phyloP scores from a whole-genome alignment of 2,329 filamentous ascomycete genomes.

The Colletotrichum liriopes region DNA sequence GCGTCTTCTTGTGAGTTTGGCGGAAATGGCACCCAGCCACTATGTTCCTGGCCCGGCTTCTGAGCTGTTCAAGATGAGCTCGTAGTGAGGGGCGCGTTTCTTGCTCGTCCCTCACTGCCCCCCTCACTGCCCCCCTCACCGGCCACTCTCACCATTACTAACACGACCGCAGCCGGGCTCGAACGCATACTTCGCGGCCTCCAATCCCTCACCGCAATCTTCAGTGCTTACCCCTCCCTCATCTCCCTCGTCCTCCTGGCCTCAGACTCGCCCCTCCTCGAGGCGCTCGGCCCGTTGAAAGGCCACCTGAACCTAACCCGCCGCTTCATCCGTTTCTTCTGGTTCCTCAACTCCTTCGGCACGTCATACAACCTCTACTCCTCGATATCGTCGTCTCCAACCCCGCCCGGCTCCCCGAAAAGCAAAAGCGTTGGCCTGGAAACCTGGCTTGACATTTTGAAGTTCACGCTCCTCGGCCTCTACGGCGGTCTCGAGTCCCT shows the following conservation, averaged over 20 bases:
- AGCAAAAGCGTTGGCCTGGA: slow-evolving; percentile 47
- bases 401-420: slow-evolving; percentile 33
- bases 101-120: neutral
- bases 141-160: neutral
- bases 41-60: neutral
- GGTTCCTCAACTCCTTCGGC: slow-evolving; percentile 75
- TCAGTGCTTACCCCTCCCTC: slow-evolving; percentile 61
- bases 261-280: slow-evolving; percentile 21
- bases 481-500: slow-evolving; percentile 78
- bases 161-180: slow-evolving; percentile 65
- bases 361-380: slow-evolving; percentile 62
- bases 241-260: slow-evolving; percentile 52
- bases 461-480: slow-evolving; percentile 73
- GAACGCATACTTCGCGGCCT: slow-evolving; percentile 74
- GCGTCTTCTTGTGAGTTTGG: slow-evolving; percentile 1
- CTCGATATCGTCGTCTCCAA: slow-evolving; percentile 43
- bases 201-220: slow-evolving; percentile 66
- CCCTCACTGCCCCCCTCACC: neutral
- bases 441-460: slow-evolving; percentile 68
- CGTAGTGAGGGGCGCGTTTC: too few relatives aligned
- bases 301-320: slow-evolving; percentile 65
- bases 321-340: slow-evolving; percentile 78
- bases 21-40: too few relatives aligned
- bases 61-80: neutral
- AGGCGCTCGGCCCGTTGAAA: slow-evolving; percentile 55